phyloP scores from a whole-genome alignment of 1,284 basidiomycete genomes.

The Pseudozyma pruni region DNA sequence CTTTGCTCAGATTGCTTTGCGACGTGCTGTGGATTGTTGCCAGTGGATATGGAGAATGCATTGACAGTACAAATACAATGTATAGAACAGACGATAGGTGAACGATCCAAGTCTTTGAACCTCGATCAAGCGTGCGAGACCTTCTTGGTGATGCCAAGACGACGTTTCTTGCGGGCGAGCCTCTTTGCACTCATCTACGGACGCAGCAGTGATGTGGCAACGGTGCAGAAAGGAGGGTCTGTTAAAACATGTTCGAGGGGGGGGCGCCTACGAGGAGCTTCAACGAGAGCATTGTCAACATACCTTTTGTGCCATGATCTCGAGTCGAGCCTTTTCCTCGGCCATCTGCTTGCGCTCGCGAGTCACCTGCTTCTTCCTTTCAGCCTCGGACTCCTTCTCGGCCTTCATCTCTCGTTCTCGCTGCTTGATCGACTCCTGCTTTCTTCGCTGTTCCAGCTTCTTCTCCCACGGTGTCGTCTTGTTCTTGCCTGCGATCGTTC shows the following conservation, averaged over 20 bases:
- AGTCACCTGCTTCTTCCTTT: conserved; percentile 42
- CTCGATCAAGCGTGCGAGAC: conserved; percentile 39
- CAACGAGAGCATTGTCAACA: background rate
- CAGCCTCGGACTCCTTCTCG: conserved; percentile 41
- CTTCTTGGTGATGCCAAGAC: conserved; percentile 56
- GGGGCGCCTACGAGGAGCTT: background rate
- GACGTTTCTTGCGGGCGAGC: conserved; percentile 49
- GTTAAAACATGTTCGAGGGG: too few relatives aligned
- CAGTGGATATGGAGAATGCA: background rate
- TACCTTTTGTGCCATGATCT: conserved; percentile 56
- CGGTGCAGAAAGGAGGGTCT: background rate
- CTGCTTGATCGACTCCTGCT: conserved; percentile 53
- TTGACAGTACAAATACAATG: conserved; percentile 32
- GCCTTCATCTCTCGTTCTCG: conserved; percentile 52
- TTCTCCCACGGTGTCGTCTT: conserved; percentile 56
- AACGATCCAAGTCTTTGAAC: background rate
- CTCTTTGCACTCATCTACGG: conserved; percentile 55
- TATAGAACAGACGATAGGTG: background rate
- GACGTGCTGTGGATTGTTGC: background rate
- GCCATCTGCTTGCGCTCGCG: conserved; percentile 55
- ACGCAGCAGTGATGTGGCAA: background rate
- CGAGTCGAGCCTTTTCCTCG: conserved; percentile 52
- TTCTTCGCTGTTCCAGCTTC: conserved; percentile 49
- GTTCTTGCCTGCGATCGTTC: conserved; percentile 37
- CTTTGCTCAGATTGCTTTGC: too few relatives aligned